A percentile compares a stretch with the other conserved stretches of the same genome.
Evolutionary conservation across 106 monocot species (phyloP).

Genomic region (Narthecium ossifragum): DNA sequence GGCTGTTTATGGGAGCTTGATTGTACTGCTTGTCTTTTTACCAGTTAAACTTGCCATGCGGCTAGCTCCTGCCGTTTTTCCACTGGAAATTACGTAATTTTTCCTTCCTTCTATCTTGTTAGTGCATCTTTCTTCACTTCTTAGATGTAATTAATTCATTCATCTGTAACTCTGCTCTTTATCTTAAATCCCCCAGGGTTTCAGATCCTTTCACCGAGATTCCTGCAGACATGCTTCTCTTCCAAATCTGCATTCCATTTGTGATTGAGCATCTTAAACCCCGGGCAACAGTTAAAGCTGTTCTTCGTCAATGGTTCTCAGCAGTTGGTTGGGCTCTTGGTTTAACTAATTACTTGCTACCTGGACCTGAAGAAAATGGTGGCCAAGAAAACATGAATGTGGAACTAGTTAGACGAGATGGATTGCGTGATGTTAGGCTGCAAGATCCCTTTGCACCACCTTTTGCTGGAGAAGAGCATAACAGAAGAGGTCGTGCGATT

Average conservation of each 20-base stretch:
- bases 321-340: constrained; percentile 97
- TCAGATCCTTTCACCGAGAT: constrained; percentile 97
- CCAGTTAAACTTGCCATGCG: constrained; percentile 98
- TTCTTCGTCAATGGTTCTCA: constrained; percentile 81
- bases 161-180: neutral
- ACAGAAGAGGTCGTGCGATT: constrained; percentile 30
- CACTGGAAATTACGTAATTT: constrained; percentile 80
- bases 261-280: constrained; percentile 97
- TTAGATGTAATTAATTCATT: constrained; percentile 3
- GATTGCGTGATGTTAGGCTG: constrained; percentile 41
- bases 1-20: constrained; percentile 98
- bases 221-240: constrained; percentile 87
- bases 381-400: constrained; percentile 58
- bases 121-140: neutral
- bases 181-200: constrained; percentile 42
- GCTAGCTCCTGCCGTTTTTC: constrained; percentile 85
- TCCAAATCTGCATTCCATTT: constrained; percentile 98
- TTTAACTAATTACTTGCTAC: constrained; percentile 83
- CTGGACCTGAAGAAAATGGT: constrained; percentile 65
- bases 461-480: constrained; percentile 39
- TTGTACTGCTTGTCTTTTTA: constrained; percentile 96
- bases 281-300: constrained; percentile 71
- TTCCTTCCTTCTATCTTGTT: neutral
- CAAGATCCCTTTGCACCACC: constrained; percentile 43
- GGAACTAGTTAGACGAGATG: constrained; percentile 36